Evolutionary conservation across 2,329 filamentous ascomycete species (phyloP), one percentile per base, ranked within the genome.

Genomic region (Colletotrichum sp.): DNA sequence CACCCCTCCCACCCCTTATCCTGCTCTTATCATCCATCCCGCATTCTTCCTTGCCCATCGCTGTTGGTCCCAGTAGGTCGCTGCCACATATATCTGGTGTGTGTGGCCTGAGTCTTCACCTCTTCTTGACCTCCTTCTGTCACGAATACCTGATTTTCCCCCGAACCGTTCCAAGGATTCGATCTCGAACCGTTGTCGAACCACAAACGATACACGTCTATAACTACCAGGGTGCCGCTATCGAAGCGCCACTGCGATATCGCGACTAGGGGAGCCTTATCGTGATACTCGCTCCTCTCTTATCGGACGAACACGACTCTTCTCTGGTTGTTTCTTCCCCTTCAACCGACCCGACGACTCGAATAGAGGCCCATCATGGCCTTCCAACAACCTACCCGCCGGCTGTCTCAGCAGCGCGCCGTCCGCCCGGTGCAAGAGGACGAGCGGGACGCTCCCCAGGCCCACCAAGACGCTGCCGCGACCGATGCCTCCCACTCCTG

Each of bases 401-500:
- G 90, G 79, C 82, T 87, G 34, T 84, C 87, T 28, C 90, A 89
- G 79, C 57, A 57, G 32, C 87, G 90, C 77, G 84, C 86, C 75
- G 85, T 84, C 63, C 87, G 86, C 32, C 81, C 85, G 4, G 83
- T 84, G 68, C 83, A 82, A 24, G 85, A 86, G 18, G 86, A 88
- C 43, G 86, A 88, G 36, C 81, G 85, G 34, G 83, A 85, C 28
- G 78, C 80, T 65, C 78, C 79, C 18, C 78, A 80, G 32, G 57
- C 71, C 36, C 77, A 74, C 21, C 79, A 76, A 61, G 74, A 74
- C 34, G 65, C 48, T 7, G 66, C 60, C 24, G 61, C 65, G 12
- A 67, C 82, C 83, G 74, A 81, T 80, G 94, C 96, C 78, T 94
- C 95, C 15, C 94, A 97, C 84, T 96, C 98, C 90, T 99, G 97